A percentile compares a stretch with the other conserved stretches of the same genome.
Evolutionary conservation across 1,139 yeast species (phyloP).

Genomic region (Nadsonia starkeyi-henricii): DNA sequence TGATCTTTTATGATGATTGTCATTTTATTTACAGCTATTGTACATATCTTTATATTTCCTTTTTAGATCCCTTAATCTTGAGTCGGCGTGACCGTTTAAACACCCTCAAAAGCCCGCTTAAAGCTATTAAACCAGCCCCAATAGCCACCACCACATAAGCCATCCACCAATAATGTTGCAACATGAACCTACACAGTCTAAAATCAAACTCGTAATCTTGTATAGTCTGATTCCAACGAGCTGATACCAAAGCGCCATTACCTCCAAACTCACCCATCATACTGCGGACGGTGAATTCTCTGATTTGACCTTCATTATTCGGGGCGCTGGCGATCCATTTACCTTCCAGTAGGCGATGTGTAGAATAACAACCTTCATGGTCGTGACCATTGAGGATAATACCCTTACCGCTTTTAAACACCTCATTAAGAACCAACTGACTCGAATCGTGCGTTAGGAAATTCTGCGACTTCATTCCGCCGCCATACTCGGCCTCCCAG

Average conservation of each 20-base stretch:
- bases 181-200: conserved; percentile 60
- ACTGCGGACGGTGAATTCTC: conserved; percentile 76
- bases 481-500: conserved; percentile 39
- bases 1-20: too few species aligned
- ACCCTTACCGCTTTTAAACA: conserved; percentile 46
- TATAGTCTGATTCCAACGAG: conserved; percentile 33
- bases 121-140: background rate
- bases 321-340: conserved; percentile 30
- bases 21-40: too few species aligned
- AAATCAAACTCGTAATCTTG: conserved; percentile 53
- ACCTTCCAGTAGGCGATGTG: conserved; percentile 28
- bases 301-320: conserved; percentile 22
- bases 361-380: conserved; percentile 78
- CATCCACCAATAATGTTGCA: conserved; percentile 97
- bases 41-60: too few species aligned
- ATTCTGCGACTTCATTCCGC: conserved; percentile 72
- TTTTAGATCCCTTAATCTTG: too few species aligned
- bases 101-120: background rate
- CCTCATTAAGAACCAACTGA: conserved; percentile 49
- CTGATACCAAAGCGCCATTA: conserved; percentile 72
- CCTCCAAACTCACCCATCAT: conserved; percentile 97
- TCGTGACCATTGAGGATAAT: conserved; percentile 88
- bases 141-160: conserved; percentile 28
- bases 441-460: conserved; percentile 58
- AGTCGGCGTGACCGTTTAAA: background rate